phyloP scores from a whole-genome alignment of 257 asterid species.

The Solanum habrochaites region DNA sequence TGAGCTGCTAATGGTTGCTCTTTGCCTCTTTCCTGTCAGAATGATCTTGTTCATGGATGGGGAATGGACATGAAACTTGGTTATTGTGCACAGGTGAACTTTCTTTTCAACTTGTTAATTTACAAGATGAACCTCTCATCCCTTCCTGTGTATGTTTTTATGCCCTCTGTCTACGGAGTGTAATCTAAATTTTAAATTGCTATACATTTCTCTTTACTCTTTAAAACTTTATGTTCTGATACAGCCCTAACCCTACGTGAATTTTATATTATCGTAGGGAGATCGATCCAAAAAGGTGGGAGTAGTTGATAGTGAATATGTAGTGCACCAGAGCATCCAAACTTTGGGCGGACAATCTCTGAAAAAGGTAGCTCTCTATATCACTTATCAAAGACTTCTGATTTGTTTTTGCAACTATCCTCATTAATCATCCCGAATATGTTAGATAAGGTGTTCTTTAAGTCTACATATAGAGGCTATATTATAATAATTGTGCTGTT shows the following conservation, averaged over 20 bases:
- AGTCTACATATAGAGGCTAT: neutral
- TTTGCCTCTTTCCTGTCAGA: conserved; percentile 37
- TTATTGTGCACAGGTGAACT: conserved; percentile 82
- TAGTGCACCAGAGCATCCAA: conserved; percentile 96
- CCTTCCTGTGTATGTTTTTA: neutral
- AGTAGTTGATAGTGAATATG: conserved; percentile 82
- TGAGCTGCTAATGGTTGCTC: neutral
- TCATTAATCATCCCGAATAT: neutral
- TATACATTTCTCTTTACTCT: neutral
- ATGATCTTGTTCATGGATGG: conserved; percentile 99
- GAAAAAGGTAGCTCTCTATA: conserved; percentile 29
- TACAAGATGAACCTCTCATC: neutral
- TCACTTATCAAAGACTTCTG: neutral
- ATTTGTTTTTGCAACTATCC: neutral
- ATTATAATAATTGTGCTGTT: neutral
- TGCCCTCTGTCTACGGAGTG: neutral
- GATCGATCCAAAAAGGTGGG: conserved; percentile 86
- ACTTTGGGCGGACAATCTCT: conserved; percentile 84
- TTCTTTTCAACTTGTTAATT: neutral
- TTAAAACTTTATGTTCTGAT: neutral
- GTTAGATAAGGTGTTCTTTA: neutral
- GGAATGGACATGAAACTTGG: conserved; percentile 99
- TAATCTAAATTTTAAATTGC: neutral
- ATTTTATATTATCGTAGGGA: conserved; percentile 33
- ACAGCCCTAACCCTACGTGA: neutral